Base-by-base conservation (phyloP, 352 stramenopile genomes). In the Saprolegnia parasitica region DNA sequence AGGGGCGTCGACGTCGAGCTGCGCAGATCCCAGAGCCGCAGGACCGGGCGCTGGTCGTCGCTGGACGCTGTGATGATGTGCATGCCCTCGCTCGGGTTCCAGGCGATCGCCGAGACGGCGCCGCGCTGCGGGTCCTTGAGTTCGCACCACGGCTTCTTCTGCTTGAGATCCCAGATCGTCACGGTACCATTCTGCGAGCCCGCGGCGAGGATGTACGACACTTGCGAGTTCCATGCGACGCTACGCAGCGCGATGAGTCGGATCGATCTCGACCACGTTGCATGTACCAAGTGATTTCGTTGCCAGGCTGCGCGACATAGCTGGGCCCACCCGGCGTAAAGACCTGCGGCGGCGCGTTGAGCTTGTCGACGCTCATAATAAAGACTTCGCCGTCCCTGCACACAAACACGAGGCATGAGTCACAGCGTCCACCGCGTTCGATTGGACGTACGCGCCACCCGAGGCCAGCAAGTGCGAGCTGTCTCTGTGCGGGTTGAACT, bases 21-120 rank as follows among this genome's bases (percentile, higher is more conserved):
- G n/a, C 97, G 86, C 65, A 99, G 78, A 79, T 99, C 97, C 95
- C 96, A 99, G 46, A 99, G 80, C 76, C 98, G 98, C 40, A 99
- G 81, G 18, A 98, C 90, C 0, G 96, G 96, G 56, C 97, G 93
- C 21, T 96, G 88, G 78, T 99, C 95, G 76, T 98, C 95, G 9
- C 86, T 91, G 10, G 91, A 97, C 5, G 96, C 97, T 21, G 96
- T 99, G 37, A 98, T 86, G 65, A 99, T 90, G 76, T 99, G 96
- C 50, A 99, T 83, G 26, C 97, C 97, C 78, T 99, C 90, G 47
- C 95, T 97, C 5, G 97, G 97, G 81, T 99, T 99, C 97, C 97
- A 99, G 0, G 84, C 86, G 29, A 99, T 81, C 56, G 97, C 91
- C 39, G 91, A 96, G 11, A 99, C 85, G 29, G 90, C 84, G 52